Percentiles rank a stretch among this genome's conserved stretches.
These are phyloP conservation scores for Aurinia saxatilis DNA, from an alignment of 345 rosid genomes.

Conservation along the genomic window DNA sequence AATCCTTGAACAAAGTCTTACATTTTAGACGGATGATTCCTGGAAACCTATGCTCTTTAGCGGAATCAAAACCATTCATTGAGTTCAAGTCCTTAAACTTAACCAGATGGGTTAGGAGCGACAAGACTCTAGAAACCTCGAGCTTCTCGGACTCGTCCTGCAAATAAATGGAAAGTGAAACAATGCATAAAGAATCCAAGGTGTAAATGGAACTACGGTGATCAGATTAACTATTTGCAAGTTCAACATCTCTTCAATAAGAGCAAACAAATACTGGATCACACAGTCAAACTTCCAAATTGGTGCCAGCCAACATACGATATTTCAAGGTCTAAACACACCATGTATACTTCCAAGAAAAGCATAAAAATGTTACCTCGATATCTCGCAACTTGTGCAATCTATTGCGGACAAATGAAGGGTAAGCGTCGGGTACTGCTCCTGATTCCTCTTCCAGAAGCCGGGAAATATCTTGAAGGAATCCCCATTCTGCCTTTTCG, in stretches of 20 bases:
- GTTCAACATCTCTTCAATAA: background rate
- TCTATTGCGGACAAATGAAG: conserved; percentile 67
- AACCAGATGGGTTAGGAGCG: conserved; percentile 61
- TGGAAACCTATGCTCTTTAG: conserved; percentile 59
- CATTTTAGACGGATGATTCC: conserved; percentile 46
- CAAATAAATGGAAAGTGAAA: background rate
- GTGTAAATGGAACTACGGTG: background rate
- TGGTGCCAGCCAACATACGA: background rate
- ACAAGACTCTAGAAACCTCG: conserved; percentile 39
- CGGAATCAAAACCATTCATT: conserved; percentile 41
- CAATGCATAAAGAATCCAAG: background rate
- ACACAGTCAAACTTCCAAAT: background rate
- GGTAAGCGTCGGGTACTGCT: conserved; percentile 37
- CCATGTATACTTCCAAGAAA: background rate
- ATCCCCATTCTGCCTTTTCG: conserved; percentile 55
- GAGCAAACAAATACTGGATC: background rate
- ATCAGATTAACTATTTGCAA: background rate
- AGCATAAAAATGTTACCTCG: conserved; percentile 38
- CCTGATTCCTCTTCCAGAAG: conserved; percentile 30
- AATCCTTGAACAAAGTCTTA: conserved; percentile 35
- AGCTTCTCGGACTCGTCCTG: conserved; percentile 53
- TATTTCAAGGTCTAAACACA: background rate
- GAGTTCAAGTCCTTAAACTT: conserved; percentile 69
- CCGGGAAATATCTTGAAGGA: conserved; percentile 47
- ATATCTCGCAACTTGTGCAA: conserved; percentile 40